Base-by-base conservation (phyloP, 257 asterid genomes). In the Rehmannia glutinosa region DNA sequence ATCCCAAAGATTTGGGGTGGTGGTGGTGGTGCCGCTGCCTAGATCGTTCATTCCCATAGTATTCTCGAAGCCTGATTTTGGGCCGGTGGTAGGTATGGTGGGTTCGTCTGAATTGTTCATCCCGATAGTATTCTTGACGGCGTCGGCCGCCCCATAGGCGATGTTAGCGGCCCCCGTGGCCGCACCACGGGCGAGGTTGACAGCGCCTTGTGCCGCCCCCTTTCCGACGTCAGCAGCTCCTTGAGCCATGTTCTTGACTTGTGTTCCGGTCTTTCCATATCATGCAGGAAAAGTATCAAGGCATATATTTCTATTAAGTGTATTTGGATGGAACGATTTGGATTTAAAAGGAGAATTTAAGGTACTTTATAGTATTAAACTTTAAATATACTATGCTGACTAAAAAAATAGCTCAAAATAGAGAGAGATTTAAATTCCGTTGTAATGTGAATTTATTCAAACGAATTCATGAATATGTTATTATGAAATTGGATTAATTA, bases 71-170 rank as follows among this genome's bases (percentile, higher is more conserved):
- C n/a, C n/a, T n/a, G n/a, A n/a, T n/a, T n/a, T n/a, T n/a, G n/a
- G n/a, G n/a, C n/a, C n/a, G n/a, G n/a, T n/a, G 2, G 59, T 7
- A 21, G 43, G n/a, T n/a, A n/a, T 25, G 71, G 45, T 41, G 42
- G n/a, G 10, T 49, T n/a, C 27, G 28, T n/a, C n/a, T n/a, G n/a
- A n/a, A n/a, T 6, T 33, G 43, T 47, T 47, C 17, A 45, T 41
- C 27, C 75, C 75, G 0, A 78, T 62, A 2, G 79, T 73, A 39
- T 52, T 76, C 72, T 81, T 89, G 43, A 89, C 88, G 1, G 85
- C 92, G 0, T 74, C 95, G 0, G 97, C 84, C 32, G 97, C 87
- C 0, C 95, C 97, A 3, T 72, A 72, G 0, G 84, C 83, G 15
- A 82, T 57, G 62, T 78, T 76, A 25, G 88, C 84, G 0, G 79